Conservation (phyloP, 805 yeast genomes). For the Wickerhamiella qilinensis region DNA sequence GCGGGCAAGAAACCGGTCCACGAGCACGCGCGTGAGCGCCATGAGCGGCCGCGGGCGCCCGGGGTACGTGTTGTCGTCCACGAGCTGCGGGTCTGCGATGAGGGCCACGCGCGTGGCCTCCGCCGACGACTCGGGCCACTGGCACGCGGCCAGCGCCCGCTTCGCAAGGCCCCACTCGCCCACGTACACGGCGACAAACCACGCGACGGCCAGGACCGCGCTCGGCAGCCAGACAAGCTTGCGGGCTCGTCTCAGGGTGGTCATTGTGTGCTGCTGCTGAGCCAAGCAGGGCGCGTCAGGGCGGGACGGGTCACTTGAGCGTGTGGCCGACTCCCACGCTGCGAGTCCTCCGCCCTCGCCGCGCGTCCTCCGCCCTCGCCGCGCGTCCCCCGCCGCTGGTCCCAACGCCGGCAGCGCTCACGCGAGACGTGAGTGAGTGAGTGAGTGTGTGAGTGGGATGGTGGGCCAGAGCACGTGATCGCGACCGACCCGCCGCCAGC, state of each 20-base stretch:
- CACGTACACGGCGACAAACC: constrained; percentile 34
- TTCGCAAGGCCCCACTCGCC: constrained; percentile 38
- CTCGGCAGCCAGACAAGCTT: background rate
- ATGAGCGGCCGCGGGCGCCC: constrained; percentile 36
- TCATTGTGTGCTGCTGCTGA: too few species aligned
- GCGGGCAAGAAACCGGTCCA: constrained; percentile 67
- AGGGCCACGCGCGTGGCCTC: constrained; percentile 28
- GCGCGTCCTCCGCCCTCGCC: too few species aligned
- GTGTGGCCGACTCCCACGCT: too few species aligned
- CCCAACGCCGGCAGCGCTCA: too few species aligned
- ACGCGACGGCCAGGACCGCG: constrained; percentile 16
- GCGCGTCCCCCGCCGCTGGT: too few species aligned
- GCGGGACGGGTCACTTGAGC: too few species aligned
- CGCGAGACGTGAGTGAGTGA: too few species aligned
- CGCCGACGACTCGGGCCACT: constrained; percentile 31
- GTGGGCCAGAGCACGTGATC: background rate
- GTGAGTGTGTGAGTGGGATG: too few species aligned
- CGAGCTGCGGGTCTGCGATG: constrained; percentile 88
- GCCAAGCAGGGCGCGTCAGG: too few species aligned
- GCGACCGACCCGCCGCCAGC: background rate
- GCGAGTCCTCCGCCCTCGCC: too few species aligned
- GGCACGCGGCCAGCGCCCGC: constrained; percentile 30
- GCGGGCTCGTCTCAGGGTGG: background rate
- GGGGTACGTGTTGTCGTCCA: constrained; percentile 80
- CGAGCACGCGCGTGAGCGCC: constrained; percentile 39